Conservation (phyloP, 2,329 filamentous ascomycete species). For the Penicillium italicum region DNA sequence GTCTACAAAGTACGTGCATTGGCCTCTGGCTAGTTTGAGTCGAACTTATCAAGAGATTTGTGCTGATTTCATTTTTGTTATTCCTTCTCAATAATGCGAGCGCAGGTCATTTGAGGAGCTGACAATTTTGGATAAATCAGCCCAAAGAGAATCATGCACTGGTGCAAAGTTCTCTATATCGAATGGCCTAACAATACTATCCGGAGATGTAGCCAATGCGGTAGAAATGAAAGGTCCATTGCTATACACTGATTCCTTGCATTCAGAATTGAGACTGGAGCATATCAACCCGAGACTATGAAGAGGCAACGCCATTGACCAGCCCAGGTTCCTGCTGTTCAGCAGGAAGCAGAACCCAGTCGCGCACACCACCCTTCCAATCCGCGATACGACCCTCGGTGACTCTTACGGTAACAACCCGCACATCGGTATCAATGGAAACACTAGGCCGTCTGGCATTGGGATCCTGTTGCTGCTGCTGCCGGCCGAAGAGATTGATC, state of each 20-base stretch:
- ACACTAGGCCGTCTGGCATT: conserved; percentile 45
- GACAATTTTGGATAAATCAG: neutral
- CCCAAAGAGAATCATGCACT: neutral
- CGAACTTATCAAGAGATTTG: neutral
- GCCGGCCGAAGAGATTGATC: conserved; percentile 42
- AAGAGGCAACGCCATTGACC: conserved; percentile 30
- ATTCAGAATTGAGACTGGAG: neutral
- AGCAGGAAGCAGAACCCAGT: conserved; percentile 56
- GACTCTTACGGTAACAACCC: conserved; percentile 82
- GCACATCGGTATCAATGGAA: conserved; percentile 74
- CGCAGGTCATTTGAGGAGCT: neutral
- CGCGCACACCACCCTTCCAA: conserved; percentile 89
- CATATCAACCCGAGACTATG: conserved; percentile 9
- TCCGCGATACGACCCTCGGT: conserved; percentile 84
- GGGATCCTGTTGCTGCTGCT: conserved; percentile 28
- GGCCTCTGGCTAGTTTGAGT: neutral
- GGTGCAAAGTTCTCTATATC: too few relatives aligned
- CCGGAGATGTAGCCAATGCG: neutral
- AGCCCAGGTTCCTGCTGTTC: conserved; percentile 23
- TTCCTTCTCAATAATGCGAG: too few relatives aligned
- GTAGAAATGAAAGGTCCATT: neutral
- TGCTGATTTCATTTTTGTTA: neutral
- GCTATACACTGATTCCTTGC: neutral
- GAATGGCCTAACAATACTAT: neutral
- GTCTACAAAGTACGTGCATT: neutral